Percentiles rank a stretch among this genome's conserved stretches.
Conservation (phyloP, 2,329 filamentous ascomycete species). For the Eurotiales sp. region DNA sequence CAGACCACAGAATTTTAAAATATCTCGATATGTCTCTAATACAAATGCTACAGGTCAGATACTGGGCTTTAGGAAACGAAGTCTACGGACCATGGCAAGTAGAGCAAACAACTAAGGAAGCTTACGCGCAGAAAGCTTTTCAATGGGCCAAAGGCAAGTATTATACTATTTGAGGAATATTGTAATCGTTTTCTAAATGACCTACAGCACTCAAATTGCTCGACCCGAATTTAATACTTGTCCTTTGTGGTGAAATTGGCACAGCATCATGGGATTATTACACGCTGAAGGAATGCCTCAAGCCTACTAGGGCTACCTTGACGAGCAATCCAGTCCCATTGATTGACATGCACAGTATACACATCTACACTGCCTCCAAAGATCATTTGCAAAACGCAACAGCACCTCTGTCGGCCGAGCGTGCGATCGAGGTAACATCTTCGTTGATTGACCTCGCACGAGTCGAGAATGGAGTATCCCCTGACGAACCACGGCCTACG, state of each 20-base stretch:
- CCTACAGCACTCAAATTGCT: conserved; percentile 36
- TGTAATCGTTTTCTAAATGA: neutral
- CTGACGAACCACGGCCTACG: conserved; percentile 58
- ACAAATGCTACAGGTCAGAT: conserved; percentile 55
- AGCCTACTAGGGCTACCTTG: conserved; percentile 42
- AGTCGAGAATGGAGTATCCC: conserved; percentile 59
- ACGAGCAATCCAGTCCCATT: conserved; percentile 41
- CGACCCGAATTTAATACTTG: conserved; percentile 65
- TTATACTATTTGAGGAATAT: neutral
- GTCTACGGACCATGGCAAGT: conserved; percentile 60
- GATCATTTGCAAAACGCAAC: conserved; percentile 55
- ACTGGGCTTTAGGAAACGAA: conserved; percentile 81
- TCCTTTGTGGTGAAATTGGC: conserved; percentile 71
- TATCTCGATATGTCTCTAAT: no score
- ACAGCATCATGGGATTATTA: conserved; percentile 68
- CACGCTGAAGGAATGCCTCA: conserved; percentile 66
- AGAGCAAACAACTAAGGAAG: conserved; percentile 57
- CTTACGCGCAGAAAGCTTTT: conserved; percentile 56
- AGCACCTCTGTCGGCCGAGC: conserved; percentile 66
- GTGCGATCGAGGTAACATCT: conserved; percentile 67
- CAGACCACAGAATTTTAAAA: no score
- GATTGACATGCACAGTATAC: conserved; percentile 78
- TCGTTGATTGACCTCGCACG: conserved; percentile 69
- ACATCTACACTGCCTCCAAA: conserved; percentile 66
- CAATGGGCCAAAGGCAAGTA: conserved; percentile 55